These are phyloP conservation scores for Aspergillus floridensis DNA, from an alignment of 2,329 filamentous ascomycete genomes.

Conservation along the genomic window DNA sequence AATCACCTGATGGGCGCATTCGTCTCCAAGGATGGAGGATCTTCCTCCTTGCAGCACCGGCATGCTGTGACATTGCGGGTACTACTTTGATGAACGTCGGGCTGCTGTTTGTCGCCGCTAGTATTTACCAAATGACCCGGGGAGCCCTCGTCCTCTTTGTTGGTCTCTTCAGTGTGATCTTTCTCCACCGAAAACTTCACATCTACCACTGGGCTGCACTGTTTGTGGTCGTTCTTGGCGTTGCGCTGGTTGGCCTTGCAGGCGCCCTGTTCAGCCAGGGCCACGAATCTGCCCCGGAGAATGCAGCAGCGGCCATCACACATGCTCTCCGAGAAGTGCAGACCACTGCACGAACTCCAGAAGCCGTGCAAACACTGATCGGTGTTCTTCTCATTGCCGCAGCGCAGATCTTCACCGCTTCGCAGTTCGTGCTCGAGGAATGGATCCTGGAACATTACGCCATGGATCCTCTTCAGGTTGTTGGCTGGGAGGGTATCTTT, in stretches of 20 bases:
- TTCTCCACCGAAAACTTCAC: slow-evolving; percentile 74
- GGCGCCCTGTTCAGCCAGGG: slow-evolving; percentile 68
- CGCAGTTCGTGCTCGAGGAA: slow-evolving; percentile 94
- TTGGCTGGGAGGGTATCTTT: slow-evolving; percentile 95
- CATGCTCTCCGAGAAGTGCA: slow-evolving; percentile 45
- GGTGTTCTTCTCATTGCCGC: slow-evolving; percentile 88
- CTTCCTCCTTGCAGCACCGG: slow-evolving; percentile 74
- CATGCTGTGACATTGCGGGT: slow-evolving; percentile 89
- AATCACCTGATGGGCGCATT: slow-evolving; percentile 55
- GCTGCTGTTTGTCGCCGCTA: slow-evolving; percentile 86
- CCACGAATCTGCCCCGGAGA: slow-evolving; percentile 33
- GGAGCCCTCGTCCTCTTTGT: slow-evolving; percentile 95
- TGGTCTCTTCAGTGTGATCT: slow-evolving; percentile 89
- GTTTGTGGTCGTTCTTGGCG: slow-evolving; percentile 80
- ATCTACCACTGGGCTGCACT: slow-evolving; percentile 93
- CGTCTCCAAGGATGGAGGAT: slow-evolving; percentile 69
- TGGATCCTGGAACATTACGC: slow-evolving; percentile 78
- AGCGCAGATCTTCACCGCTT: slow-evolving; percentile 94
- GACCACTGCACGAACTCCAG: slow-evolving; percentile 47
- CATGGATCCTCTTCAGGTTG: slow-evolving; percentile 83
- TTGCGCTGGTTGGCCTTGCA: slow-evolving; percentile 84
- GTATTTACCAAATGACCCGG: slow-evolving; percentile 98
- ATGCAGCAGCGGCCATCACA: slow-evolving; percentile 28
- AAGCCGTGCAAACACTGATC: slow-evolving; percentile 68
- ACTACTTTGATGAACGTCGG: slow-evolving; percentile 98